Conservation (phyloP, 129 eudicot genomes). For the Deinandra increscens region DNA sequence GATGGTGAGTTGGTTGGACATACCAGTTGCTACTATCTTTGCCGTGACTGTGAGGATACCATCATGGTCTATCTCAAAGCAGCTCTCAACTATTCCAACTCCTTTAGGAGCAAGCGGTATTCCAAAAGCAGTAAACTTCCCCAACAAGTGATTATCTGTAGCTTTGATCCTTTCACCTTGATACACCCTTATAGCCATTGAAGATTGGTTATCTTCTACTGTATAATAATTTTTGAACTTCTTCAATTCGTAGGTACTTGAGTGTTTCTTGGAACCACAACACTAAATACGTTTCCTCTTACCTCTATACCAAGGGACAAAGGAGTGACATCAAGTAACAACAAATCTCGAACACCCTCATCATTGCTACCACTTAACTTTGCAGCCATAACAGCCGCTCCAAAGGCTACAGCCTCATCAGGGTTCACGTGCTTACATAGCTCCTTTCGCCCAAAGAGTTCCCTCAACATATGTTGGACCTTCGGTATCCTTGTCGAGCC, state of each 20-base stretch:
- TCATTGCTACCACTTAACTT: conserved; percentile 16
- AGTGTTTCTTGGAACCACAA: conserved; percentile 27
- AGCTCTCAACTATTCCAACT: background rate
- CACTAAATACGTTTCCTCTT: background rate
- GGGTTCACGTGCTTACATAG: conserved; percentile 20
- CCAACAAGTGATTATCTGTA: conserved; percentile 18
- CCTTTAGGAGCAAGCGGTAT: conserved; percentile 22
- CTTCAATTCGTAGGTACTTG: conserved; percentile 17
- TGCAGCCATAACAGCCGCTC: conserved; percentile 22
- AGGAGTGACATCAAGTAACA: conserved; percentile 18
- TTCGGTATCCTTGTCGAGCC: conserved; percentile 35
- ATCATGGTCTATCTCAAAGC: conserved; percentile 22
- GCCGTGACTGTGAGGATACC: conserved; percentile 23
- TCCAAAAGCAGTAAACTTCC: conserved; percentile 8
- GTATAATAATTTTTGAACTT: background rate
- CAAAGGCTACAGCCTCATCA: conserved; percentile 26
- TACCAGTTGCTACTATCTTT: background rate
- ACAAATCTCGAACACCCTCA: background rate
- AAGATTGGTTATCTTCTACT: background rate
- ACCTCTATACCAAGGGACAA: conserved; percentile 21
- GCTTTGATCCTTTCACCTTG: conserved; percentile 26
- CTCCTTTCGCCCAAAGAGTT: conserved; percentile 16
- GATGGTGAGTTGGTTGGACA: conserved; percentile 1
- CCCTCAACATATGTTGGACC: conserved; percentile 24
- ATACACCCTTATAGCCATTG: background rate